Percentiles rank a stretch among this genome's conserved stretches.
Conservation (phyloP, 768 basidiomycete species). For the Boletus subcaerulescens region DNA sequence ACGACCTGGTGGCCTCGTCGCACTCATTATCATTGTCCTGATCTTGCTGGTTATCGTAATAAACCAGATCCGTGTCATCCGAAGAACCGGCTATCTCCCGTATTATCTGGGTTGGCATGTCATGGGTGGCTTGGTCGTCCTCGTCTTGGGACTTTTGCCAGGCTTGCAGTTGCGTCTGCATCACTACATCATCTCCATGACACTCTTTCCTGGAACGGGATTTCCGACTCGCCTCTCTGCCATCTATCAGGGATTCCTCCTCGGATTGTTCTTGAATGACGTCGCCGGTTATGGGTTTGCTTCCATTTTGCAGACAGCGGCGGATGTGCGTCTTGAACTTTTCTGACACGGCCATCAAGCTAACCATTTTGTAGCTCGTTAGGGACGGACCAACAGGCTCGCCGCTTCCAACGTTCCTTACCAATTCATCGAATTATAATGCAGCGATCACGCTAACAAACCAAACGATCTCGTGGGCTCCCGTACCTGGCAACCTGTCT, state of each 20-base stretch:
- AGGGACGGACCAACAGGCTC: slow-evolving; percentile 72
- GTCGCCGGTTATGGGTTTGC: slow-evolving; percentile 78
- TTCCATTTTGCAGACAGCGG: slow-evolving; percentile 73
- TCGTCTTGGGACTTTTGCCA: slow-evolving; percentile 69
- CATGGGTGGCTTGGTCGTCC: slow-evolving; percentile 57
- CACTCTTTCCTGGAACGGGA: slow-evolving; percentile 71
- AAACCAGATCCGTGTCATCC: slow-evolving; percentile 79
- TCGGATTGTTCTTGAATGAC: slow-evolving; percentile 81
- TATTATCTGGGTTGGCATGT: slow-evolving; percentile 75
- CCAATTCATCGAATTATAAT: slow-evolving; percentile 70
- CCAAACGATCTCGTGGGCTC: slow-evolving; percentile 58
- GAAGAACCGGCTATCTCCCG: slow-evolving; percentile 81
- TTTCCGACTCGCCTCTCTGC: slow-evolving; percentile 81
- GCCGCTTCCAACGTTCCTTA: slow-evolving; percentile 65
- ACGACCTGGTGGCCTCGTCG: slow-evolving; percentile 63
- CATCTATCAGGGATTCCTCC: slow-evolving; percentile 75
- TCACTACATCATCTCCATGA: slow-evolving; percentile 78
- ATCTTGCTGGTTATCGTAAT: slow-evolving; percentile 56
- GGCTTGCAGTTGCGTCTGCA: slow-evolving; percentile 70
- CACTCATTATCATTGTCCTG: slow-evolving; percentile 65
- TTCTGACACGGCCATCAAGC: not conserved
- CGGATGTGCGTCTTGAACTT: slow-evolving; percentile 46
- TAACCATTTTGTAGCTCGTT: slow-evolving; percentile 48
- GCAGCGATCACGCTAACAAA: slow-evolving; percentile 49
- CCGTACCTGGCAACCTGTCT: slow-evolving; percentile 34